Evolutionary conservation across 805 yeast genomes (phyloP).

Genomic region (Zygosaccharomyces bisporus): DNA sequence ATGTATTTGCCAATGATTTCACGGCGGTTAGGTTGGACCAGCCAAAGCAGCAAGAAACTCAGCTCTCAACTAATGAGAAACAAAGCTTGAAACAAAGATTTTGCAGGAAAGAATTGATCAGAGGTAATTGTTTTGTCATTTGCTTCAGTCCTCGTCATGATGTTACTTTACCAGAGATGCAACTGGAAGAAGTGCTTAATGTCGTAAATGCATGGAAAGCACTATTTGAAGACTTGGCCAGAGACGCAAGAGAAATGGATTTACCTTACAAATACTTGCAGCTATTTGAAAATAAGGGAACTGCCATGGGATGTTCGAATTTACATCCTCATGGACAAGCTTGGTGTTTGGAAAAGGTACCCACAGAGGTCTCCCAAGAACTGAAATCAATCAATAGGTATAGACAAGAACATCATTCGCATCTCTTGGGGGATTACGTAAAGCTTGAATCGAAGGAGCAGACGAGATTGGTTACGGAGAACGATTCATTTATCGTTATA

Average conservation of each 20-base stretch:
- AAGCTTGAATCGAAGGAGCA: conserved; percentile 48
- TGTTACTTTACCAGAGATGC: conserved; percentile 62
- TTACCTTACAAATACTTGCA: conserved; percentile 57
- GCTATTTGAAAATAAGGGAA: conserved; percentile 73
- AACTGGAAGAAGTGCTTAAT: conserved; percentile 37
- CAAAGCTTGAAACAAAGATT: conserved; percentile 40
- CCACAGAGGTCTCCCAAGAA: conserved; percentile 63
- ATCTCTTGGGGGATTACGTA: conserved; percentile 62
- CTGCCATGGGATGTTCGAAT: conserved; percentile 79
- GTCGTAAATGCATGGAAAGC: conserved; percentile 62
- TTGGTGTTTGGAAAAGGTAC: conserved; percentile 64
- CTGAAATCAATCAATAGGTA: conserved; percentile 50
- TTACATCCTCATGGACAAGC: conserved; percentile 84
- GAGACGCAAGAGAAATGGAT: conserved; percentile 36
- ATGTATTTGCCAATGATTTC: conserved; percentile 61
- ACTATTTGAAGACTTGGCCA: conserved; percentile 45
- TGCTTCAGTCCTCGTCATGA: conserved; percentile 71
- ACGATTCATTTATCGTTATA: conserved; percentile 60
- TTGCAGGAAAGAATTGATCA: conserved; percentile 53
- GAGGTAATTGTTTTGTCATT: conserved; percentile 66
- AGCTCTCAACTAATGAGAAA: conserved; percentile 13
- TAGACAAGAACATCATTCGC: conserved; percentile 40
- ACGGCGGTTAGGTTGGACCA: conserved; percentile 63
- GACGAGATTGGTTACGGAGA: conserved; percentile 52
- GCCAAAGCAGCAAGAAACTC: conserved; percentile 39